Evolutionary conservation across 78 protist species (phyloP).

Genomic region (Dictyostelium purpureum): DNA sequence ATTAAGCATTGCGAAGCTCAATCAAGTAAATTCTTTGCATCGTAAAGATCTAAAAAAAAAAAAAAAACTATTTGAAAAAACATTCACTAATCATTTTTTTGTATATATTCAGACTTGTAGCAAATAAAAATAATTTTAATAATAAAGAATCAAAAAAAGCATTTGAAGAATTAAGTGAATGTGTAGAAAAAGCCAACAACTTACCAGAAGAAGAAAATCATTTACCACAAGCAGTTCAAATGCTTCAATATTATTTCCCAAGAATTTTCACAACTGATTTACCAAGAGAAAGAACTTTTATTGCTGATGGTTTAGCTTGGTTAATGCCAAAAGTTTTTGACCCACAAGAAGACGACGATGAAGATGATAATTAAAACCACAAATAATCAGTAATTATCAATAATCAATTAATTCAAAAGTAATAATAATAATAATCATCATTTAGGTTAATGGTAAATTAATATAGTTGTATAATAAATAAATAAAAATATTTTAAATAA

Average conservation of each 20-base stretch:
- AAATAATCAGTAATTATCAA: no score
- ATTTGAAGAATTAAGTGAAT: slow-evolving; percentile 18
- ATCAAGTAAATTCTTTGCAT: slow-evolving; percentile 44
- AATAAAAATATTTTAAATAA: no score
- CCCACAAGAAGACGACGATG: slow-evolving; percentile 73
- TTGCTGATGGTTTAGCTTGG: slow-evolving; percentile 48
- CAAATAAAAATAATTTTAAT: slow-evolving; percentile 3
- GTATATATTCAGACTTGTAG: background rate
- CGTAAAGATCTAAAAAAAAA: background rate
- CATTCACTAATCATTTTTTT: background rate
- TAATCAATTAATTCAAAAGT: no score
- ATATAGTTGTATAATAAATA: no score
- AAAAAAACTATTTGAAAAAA: background rate
- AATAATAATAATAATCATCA: no score
- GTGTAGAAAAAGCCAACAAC: slow-evolving; percentile 23
- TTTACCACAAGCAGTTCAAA: slow-evolving; percentile 10
- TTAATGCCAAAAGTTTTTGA: slow-evolving; percentile 62
- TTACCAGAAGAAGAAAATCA: slow-evolving; percentile 56
- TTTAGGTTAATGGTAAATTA: no score
- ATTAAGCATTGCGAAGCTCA: slow-evolving; percentile 46
- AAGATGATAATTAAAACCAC: slow-evolving; percentile 9
- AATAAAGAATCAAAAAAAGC: background rate
- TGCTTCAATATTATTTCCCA: slow-evolving; percentile 49
- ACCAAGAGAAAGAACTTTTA: slow-evolving; percentile 61
- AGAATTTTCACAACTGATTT: slow-evolving; percentile 67